Percentiles rank a stretch among this genome's conserved stretches.
phyloP scores from a whole-genome alignment of 495 filamentous ascomycete genomes.

The Cladorrhinum samala region DNA sequence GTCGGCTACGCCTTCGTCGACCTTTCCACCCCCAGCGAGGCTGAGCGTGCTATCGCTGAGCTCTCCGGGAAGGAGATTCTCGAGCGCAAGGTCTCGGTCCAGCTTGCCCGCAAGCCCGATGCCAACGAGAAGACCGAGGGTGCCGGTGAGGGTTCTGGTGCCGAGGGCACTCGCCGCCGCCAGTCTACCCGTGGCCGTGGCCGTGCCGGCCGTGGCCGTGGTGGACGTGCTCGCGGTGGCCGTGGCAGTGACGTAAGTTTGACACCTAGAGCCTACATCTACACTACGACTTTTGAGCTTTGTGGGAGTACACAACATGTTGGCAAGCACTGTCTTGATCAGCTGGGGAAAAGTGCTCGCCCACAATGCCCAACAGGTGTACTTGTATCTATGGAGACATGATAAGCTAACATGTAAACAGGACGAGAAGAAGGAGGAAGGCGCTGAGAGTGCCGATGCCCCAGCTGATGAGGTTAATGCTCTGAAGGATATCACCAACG shows the following conservation, averaged over 20 bases:
- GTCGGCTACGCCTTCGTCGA: slow-evolving; percentile 99
- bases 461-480: slow-evolving; percentile 47
- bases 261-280: too few relatives aligned
- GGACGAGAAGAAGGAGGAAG: slow-evolving; percentile 46
- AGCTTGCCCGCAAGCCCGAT: slow-evolving; percentile 96
- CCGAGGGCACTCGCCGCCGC: slow-evolving; percentile 71
- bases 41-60: slow-evolving; percentile 85
- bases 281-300: too few relatives aligned
- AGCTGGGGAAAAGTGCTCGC: too few relatives aligned
- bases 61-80: slow-evolving; percentile 96
- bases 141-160: slow-evolving; percentile 57
- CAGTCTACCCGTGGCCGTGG: slow-evolving; percentile 63
- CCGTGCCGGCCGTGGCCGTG: slow-evolving; percentile 67
- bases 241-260: slow-evolving; percentile 58
- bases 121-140: slow-evolving; percentile 69
- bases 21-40: slow-evolving; percentile 86
- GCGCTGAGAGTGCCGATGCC: slow-evolving; percentile 29
- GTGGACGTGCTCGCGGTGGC: slow-evolving; percentile 65
- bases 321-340: too few relatives aligned
- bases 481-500: slow-evolving; percentile 51
- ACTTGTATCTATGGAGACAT: too few relatives aligned
- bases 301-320: too few relatives aligned
- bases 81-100: slow-evolving; percentile 96
- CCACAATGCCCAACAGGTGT: too few relatives aligned
- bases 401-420: too few relatives aligned